A percentile compares a stretch with the other conserved stretches of the same genome.
phyloP scores from a whole-genome alignment of 2,329 filamentous ascomycete species.

The Aspergillus viridinutans region DNA sequence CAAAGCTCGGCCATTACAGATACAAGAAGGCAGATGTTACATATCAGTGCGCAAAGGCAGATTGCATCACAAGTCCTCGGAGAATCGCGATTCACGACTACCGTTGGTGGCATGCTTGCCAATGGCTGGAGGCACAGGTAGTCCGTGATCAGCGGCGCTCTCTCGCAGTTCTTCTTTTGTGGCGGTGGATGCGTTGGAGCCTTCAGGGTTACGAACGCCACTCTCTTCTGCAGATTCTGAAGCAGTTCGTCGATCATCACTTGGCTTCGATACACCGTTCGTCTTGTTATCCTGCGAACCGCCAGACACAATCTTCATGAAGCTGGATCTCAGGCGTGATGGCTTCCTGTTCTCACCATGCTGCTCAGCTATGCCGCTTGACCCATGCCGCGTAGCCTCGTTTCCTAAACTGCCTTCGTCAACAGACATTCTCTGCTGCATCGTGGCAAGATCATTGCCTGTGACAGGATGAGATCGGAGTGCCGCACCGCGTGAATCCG shows the following conservation, averaged over 20 bases:
- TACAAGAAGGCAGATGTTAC: constrained; percentile 4
- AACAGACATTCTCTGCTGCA: constrained; percentile 11
- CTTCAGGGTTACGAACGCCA: background rate
- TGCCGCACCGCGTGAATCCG: constrained; percentile 19
- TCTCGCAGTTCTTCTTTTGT: constrained; percentile 25
- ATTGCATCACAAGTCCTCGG: constrained; percentile 30
- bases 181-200: constrained; percentile 7
- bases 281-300: constrained; percentile 17
- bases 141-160: constrained; percentile 27
- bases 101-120: constrained; percentile 22
- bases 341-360: constrained; percentile 13
- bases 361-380: constrained; percentile 14
- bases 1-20: background rate
- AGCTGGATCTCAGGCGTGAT: constrained; percentile 23
- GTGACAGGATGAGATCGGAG: constrained; percentile 31
- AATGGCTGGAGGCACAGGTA: constrained; percentile 26
- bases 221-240: constrained; percentile 11
- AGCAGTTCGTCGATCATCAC: constrained; percentile 2
- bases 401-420: constrained; percentile 14
- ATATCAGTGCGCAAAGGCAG: constrained; percentile 2
- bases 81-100: constrained; percentile 34
- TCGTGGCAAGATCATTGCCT: constrained; percentile 18
- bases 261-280: constrained; percentile 8
- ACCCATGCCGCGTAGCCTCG: constrained; percentile 6
- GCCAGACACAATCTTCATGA: constrained; percentile 24